Evolutionary conservation across 2,329 filamentous ascomycete species (phyloP).

Genomic region (Clonostachys rhizophaga): DNA sequence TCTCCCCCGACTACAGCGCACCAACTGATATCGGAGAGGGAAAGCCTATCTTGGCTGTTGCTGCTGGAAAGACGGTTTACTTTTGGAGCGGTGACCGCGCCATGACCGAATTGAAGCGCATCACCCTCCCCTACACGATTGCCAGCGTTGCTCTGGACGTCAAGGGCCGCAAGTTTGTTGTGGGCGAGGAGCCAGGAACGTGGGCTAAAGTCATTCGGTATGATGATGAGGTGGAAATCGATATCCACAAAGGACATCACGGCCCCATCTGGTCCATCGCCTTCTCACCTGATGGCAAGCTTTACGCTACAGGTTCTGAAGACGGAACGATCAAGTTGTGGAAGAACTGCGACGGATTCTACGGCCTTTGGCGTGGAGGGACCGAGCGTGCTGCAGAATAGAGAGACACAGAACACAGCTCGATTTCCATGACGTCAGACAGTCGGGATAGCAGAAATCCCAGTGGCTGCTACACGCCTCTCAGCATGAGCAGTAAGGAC

Average conservation of each 20-base stretch:
- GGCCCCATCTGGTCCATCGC: slow-evolving; percentile 95
- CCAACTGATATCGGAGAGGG: slow-evolving; percentile 62
- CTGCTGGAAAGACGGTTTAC: slow-evolving; percentile 90
- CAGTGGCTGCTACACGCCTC: slow-evolving; percentile 1
- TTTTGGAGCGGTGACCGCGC: slow-evolving; percentile 79
- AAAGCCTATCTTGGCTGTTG: slow-evolving; percentile 73
- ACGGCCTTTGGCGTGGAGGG: slow-evolving; percentile 59
- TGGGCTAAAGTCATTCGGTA: slow-evolving; percentile 96
- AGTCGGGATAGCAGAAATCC: background rate
- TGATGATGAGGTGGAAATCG: slow-evolving; percentile 77
- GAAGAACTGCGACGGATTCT: slow-evolving; percentile 65
- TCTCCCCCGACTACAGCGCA: slow-evolving; percentile 54
- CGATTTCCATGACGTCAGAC: slow-evolving; percentile 1
- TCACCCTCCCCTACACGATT: slow-evolving; percentile 77
- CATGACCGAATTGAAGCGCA: slow-evolving; percentile 69
- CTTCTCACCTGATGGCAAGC: slow-evolving; percentile 91
- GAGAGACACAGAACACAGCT: slow-evolving; percentile 8
- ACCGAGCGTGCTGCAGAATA: slow-evolving; percentile 28
- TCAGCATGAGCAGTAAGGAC: background rate
- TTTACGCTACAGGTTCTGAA: slow-evolving; percentile 95
- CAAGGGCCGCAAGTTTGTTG: slow-evolving; percentile 76
- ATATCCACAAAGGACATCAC: slow-evolving; percentile 94
- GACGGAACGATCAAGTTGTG: slow-evolving; percentile 96
- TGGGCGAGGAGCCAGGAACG: slow-evolving; percentile 86
- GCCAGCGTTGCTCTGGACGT: slow-evolving; percentile 87